Percentiles rank a stretch among this genome's conserved stretches.
These are phyloP conservation scores for Solanum microdontum DNA, from an alignment of 257 asterid genomes.

Conservation along the genomic window DNA sequence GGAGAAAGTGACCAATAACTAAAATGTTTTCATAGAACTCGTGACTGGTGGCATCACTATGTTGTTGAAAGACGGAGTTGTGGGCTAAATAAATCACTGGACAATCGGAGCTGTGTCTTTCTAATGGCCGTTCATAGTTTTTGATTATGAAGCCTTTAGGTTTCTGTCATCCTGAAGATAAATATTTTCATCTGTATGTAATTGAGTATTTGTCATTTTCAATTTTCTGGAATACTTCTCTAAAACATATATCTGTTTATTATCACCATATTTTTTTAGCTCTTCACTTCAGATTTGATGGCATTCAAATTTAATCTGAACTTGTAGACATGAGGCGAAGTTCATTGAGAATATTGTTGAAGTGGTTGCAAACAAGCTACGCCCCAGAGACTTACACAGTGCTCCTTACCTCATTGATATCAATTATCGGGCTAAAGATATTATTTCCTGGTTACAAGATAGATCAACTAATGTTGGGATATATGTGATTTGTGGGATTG, in stretches of 20 bases:
- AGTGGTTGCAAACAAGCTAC: not conserved
- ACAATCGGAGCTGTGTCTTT: not conserved
- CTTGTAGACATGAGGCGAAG: not conserved
- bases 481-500: conserved; percentile 12
- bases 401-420: conserved; percentile 2
- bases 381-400: not conserved
- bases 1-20: not conserved
- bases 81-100: not conserved
- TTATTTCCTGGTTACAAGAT: not conserved
- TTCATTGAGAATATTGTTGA: conserved; percentile 1
- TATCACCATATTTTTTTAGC: not conserved
- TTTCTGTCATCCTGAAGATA: not conserved
- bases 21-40: not conserved
- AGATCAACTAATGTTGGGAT: not conserved
- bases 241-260: not conserved
- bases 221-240: not conserved
- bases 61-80: not conserved
- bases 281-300: not conserved
- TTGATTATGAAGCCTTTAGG: not conserved
- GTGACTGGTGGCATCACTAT: not conserved
- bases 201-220: not conserved
- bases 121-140: not conserved
- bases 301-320: not conserved
- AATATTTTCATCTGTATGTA: not conserved
- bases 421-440: not conserved